A percentile compares a stretch with the other conserved stretches of the same genome.
Conservation (phyloP, 1,284 basidiomycete species). For the Fomitopsis pinicola region DNA sequence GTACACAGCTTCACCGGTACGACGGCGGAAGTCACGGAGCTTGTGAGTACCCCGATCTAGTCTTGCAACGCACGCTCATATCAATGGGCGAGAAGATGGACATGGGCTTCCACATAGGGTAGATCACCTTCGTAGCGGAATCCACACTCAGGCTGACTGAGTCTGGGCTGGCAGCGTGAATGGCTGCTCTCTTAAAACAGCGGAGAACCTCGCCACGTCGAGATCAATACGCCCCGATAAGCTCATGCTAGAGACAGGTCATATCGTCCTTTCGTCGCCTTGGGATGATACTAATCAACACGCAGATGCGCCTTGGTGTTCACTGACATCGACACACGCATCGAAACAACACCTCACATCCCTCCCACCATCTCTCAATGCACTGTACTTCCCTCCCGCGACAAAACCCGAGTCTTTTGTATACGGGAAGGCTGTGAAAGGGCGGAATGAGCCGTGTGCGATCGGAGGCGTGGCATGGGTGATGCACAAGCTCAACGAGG, state of each 20-base stretch:
- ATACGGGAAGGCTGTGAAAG: conserved; percentile 68
- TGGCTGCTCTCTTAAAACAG: conserved; percentile 83
- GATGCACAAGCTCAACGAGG: conserved; percentile 55
- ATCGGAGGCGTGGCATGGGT: conserved; percentile 80
- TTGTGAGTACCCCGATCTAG: conserved; percentile 41
- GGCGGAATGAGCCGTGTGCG: conserved; percentile 76
- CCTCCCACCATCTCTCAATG: conserved; percentile 45
- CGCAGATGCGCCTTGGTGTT: conserved; percentile 85
- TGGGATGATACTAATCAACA: neutral
- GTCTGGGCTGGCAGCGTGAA: conserved; percentile 48
- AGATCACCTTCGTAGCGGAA: neutral
- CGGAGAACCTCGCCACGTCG: conserved; percentile 62
- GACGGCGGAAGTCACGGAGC: conserved; percentile 59
- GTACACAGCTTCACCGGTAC: conserved; percentile 88
- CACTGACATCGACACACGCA: conserved; percentile 74
- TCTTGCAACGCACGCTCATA: neutral
- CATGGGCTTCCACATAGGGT: conserved; percentile 72
- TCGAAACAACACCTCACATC: conserved; percentile 55
- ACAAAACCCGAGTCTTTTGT: conserved; percentile 70
- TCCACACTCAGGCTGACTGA: neutral
- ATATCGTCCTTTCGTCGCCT: conserved; percentile 11
- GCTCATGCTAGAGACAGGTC: conserved; percentile 81
- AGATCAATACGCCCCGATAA: conserved; percentile 59
- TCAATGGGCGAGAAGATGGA: conserved; percentile 38
- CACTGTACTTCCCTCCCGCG: conserved; percentile 49